Conservation (phyloP, 2,329 filamentous ascomycete genomes). For the Fusarium nelsonii region DNA sequence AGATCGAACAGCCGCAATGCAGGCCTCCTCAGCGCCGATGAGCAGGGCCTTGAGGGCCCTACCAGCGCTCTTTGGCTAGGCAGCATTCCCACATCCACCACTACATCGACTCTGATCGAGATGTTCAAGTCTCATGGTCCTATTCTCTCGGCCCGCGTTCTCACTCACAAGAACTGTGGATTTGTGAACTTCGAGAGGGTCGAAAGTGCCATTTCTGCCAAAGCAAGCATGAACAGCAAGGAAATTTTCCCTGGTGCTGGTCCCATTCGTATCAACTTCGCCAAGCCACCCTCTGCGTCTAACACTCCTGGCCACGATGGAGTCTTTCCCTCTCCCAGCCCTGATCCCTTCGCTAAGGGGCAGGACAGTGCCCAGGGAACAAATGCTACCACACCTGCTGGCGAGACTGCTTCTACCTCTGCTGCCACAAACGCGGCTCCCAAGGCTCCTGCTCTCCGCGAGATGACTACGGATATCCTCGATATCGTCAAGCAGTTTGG, state of each 20-base stretch:
- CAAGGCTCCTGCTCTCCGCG: conserved; percentile 77
- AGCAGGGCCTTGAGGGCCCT: conserved; percentile 85
- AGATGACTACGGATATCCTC: conserved; percentile 85
- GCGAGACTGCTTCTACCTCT: conserved; percentile 54
- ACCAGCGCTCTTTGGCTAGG: conserved; percentile 97
- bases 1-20: conserved; percentile 75
- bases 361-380: conserved; percentile 58
- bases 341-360: conserved; percentile 79
- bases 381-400: conserved; percentile 48
- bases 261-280: conserved; percentile 95
- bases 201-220: conserved; percentile 91
- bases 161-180: conserved; percentile 98
- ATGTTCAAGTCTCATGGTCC: conserved; percentile 95
- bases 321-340: conserved; percentile 89
- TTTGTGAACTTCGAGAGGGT: conserved; percentile 97
- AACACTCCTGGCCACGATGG: conserved; percentile 91
- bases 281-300: conserved; percentile 91
- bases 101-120: conserved; percentile 91
- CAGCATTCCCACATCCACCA: conserved; percentile 96
- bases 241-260: conserved; percentile 98
- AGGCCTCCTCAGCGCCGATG: conserved; percentile 77
- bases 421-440: conserved; percentile 61
- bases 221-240: conserved; percentile 90
- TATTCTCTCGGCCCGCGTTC: conserved; percentile 89
- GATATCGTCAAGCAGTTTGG: conserved; percentile 91